These are phyloP conservation scores for Basipetospora chlamydospora DNA, from an alignment of 2,329 filamentous ascomycete genomes.

Conservation along the genomic window DNA sequence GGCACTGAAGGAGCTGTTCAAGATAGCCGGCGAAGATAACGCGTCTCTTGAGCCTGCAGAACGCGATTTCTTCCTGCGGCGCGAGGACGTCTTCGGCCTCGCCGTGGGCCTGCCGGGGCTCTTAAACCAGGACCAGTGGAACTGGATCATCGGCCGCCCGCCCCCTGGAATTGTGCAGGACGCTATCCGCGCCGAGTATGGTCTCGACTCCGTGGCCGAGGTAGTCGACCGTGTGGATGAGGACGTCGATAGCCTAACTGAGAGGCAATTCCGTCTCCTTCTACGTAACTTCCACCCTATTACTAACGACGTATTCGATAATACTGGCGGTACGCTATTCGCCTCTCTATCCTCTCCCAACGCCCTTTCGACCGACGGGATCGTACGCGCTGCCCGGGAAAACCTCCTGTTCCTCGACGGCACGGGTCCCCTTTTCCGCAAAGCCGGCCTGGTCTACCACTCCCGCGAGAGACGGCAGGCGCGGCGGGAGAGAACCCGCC, in stretches of 20 bases:
- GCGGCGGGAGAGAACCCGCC: not conserved
- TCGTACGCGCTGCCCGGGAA: not conserved
- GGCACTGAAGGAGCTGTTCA: not conserved
- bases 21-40: conserved; percentile 1
- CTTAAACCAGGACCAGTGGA: not conserved
- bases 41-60: not conserved
- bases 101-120: not conserved
- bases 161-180: not conserved
- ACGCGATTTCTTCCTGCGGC: not conserved
- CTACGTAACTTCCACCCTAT: not conserved
- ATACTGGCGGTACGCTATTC: not conserved
- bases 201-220: not conserved
- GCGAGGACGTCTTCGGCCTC: conserved; percentile 2
- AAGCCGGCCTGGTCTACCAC: not conserved
- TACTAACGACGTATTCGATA: not conserved
- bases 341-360: not conserved
- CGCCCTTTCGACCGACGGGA: not conserved
- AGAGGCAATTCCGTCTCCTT: not conserved
- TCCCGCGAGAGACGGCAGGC: not conserved
- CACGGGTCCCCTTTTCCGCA: not conserved
- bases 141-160: conserved; percentile 1
- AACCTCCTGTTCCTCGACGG: not conserved
- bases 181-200: conserved; percentile 1
- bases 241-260: not conserved
- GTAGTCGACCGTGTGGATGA: not conserved